Evolutionary conservation across 768 basidiomycete species (phyloP), one percentile per base, ranked within the genome.

Genomic region (Vishniacozyma victoriae): DNA sequence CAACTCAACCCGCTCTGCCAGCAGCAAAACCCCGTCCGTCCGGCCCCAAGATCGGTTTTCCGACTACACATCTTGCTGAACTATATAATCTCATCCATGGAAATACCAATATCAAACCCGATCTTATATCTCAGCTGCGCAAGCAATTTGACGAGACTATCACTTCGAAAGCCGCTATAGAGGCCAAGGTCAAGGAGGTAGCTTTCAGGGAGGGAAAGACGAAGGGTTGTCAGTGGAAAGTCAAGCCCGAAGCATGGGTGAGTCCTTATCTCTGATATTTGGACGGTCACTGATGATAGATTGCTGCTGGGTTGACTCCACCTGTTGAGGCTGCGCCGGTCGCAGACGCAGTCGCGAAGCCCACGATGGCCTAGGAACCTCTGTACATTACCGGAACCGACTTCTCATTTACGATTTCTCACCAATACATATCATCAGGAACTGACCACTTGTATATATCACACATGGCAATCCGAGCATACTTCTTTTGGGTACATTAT

Each of bases 241-340:
- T 72, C 15, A 55, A 54, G 23, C 46, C 53, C n/a, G 64, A 59
- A 36, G 68, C 66, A 35, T 72, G 70, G 70, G 68, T 69, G 45
- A 69, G 70, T 67, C 3, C 13, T n/a, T n/a, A n/a, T n/a, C n/a
- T n/a, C n/a, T n/a, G n/a, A n/a, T n/a, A n/a, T n/a, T n/a, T n/a
- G n/a, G n/a, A n/a, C n/a, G n/a, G n/a, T n/a, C n/a, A n/a, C n/a
- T n/a, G n/a, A n/a, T n/a, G n/a, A n/a, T n/a, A n/a, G n/a, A n/a
- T n/a, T n/a, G n/a, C n/a, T n/a, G n/a, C n/a, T n/a, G n/a, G n/a
- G n/a, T n/a, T n/a, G n/a, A n/a, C n/a, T n/a, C n/a, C n/a, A n/a
- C n/a, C n/a, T n/a, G n/a, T n/a, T n/a, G n/a, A n/a, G n/a, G n/a
- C n/a, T n/a, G n/a, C n/a, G n/a, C n/a, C n/a, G n/a, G n/a, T n/a